phyloP scores from a whole-genome alignment of 106 monocot species.

The Phalaenopsis aphrodite region DNA sequence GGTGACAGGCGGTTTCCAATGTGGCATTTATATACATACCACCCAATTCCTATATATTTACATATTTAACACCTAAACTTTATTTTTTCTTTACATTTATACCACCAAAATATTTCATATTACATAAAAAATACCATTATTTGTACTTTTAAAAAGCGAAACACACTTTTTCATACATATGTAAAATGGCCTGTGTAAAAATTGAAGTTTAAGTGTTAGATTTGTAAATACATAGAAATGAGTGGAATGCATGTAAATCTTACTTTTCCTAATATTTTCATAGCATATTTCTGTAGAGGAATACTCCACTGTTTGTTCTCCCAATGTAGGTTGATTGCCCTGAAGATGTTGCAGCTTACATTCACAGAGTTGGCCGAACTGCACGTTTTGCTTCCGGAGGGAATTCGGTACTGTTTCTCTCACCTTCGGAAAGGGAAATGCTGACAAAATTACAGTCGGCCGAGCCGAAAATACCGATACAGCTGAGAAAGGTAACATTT shows the following conservation, averaged over 20 bases:
- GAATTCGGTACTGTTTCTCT: constrained; percentile 68
- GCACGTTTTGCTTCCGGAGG: constrained; percentile 84
- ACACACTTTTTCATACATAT: no score
- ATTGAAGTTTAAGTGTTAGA: no score
- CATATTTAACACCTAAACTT: no score
- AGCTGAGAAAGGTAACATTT: constrained; percentile 49
- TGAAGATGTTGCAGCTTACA: constrained; percentile 77
- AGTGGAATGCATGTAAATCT: no score
- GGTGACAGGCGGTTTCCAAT: constrained; percentile 19
- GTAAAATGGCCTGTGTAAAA: no score
- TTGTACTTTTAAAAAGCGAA: no score
- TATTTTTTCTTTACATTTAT: no score
- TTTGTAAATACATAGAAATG: no score
- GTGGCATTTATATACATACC: no score
- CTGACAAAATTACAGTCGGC: constrained; percentile 61
- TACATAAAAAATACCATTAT: no score
- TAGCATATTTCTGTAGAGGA: neutral
- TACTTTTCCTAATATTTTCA: neutral
- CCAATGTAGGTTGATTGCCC: constrained; percentile 84
- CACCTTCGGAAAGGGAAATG: constrained; percentile 80
- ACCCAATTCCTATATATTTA: no score
- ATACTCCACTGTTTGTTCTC: neutral
- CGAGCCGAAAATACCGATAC: constrained; percentile 80
- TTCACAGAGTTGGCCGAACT: constrained; percentile 95
- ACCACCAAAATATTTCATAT: no score